These are phyloP conservation scores for Eucalyptus cloeziana DNA, from an alignment of 345 rosid genomes.

Conservation along the genomic window DNA sequence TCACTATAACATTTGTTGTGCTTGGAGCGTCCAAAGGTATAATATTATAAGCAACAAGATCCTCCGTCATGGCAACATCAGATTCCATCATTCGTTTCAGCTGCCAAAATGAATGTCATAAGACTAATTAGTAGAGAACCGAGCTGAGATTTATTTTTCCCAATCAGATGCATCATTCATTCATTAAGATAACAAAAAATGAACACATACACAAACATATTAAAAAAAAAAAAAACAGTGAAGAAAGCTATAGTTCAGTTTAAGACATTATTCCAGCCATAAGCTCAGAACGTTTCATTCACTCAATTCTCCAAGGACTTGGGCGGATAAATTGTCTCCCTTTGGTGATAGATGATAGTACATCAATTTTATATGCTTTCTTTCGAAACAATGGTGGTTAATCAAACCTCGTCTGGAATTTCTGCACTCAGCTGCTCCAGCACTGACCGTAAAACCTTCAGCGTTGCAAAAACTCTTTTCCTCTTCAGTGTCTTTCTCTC, in stretches of 20 bases:
- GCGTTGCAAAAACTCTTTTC: slow-evolving; percentile 76
- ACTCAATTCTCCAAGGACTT: not conserved
- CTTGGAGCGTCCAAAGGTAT: slow-evolving; percentile 81
- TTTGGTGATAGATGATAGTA: not conserved
- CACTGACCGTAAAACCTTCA: slow-evolving; percentile 76
- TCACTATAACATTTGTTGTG: slow-evolving; percentile 47
- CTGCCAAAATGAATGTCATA: slow-evolving; percentile 27
- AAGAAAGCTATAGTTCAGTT: not conserved
- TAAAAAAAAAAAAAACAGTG: not conserved
- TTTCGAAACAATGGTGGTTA: not conserved
- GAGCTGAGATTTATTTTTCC: not conserved
- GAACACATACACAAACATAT: not conserved
- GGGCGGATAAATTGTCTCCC: not conserved
- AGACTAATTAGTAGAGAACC: not conserved
- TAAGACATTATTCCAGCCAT: not conserved
- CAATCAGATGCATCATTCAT: not conserved
- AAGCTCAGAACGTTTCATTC: not conserved
- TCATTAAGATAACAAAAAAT: not conserved
- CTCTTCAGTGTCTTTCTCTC: slow-evolving; percentile 77
- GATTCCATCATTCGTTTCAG: slow-evolving; percentile 71
- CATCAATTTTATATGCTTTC: not conserved
- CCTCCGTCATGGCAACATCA: slow-evolving; percentile 94
- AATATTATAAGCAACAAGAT: slow-evolving; percentile 78
- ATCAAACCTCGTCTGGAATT: slow-evolving; percentile 79
- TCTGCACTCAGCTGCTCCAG: slow-evolving; percentile 71